Percentiles rank a stretch among this genome's conserved stretches.
Conservation (phyloP, 345 rosid genomes). For the Hevea brasiliensis region DNA sequence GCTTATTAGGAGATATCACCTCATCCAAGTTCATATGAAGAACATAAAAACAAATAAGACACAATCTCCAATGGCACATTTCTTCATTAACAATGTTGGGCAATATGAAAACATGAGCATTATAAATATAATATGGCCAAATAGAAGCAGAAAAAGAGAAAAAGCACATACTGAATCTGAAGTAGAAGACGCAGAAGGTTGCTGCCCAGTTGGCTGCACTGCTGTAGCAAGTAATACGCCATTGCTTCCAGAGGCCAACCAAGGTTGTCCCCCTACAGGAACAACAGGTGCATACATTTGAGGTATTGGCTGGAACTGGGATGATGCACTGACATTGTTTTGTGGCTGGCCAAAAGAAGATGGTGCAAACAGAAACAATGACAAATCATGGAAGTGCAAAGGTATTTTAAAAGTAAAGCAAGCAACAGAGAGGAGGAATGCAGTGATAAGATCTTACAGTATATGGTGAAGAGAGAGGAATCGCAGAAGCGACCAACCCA, state of each 20-base stretch:
- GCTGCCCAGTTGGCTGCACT: conserved; percentile 57
- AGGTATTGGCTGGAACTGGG: conserved; percentile 57
- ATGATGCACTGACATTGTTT: conserved; percentile 35
- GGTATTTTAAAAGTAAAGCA: neutral
- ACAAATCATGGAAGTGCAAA: conserved; percentile 15
- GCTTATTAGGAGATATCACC: neutral
- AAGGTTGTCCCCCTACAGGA: conserved; percentile 56
- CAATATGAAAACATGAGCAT: no score
- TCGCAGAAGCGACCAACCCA: conserved; percentile 53
- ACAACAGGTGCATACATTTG: conserved; percentile 52
- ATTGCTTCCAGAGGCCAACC: conserved; percentile 62
- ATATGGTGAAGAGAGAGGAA: conserved; percentile 55
- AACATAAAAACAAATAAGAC: neutral
- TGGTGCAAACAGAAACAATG: conserved; percentile 52
- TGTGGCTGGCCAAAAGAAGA: conserved; percentile 70
- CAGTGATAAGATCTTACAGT: conserved; percentile 40
- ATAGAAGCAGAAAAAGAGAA: neutral
- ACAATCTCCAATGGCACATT: no score
- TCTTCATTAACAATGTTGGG: no score
- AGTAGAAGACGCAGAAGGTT: conserved; percentile 47
- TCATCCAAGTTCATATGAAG: neutral
- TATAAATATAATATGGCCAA: neutral
- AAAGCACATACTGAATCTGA: conserved; percentile 54
- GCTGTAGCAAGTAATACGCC: conserved; percentile 43
- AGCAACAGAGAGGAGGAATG: conserved; percentile 14